Evolutionary conservation across 495 filamentous ascomycete species (phyloP).

Genomic region (Talaromyces adpressus): DNA sequence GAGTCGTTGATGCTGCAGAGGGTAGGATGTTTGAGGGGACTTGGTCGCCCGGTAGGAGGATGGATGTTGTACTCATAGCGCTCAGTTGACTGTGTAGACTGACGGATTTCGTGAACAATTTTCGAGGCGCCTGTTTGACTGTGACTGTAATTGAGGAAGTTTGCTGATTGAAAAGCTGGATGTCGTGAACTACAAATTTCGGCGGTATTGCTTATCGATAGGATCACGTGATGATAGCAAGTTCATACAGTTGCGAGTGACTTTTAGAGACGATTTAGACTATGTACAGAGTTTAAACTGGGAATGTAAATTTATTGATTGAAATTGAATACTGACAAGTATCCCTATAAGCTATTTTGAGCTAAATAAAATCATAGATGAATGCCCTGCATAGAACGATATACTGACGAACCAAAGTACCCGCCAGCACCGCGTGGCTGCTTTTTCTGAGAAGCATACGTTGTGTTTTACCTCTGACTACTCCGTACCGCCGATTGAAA

Average conservation of each 20-base stretch:
- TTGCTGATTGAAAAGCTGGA: not conserved
- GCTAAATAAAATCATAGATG: not conserved
- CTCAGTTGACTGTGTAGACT: not conserved
- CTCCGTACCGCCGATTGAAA: too few species aligned
- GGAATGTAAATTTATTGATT: not conserved
- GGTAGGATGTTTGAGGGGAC: conserved; percentile 54
- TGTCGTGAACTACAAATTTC: not conserved
- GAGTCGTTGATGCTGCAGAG: conserved; percentile 52
- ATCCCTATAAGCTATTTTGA: not conserved
- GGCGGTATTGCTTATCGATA: conserved; percentile 6
- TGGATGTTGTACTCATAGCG: conserved; percentile 25
- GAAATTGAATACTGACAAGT: not conserved
- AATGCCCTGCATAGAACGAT: not conserved
- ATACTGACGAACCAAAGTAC: not conserved
- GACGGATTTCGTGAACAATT: not conserved
- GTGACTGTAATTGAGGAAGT: not conserved
- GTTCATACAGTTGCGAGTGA: not conserved
- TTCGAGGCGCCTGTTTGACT: not conserved
- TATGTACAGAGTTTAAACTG: not conserved
- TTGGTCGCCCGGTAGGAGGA: conserved; percentile 72
- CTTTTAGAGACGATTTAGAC: not conserved
- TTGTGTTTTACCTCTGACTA: too few species aligned
- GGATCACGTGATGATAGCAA: not conserved
- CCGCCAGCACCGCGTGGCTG: not conserved
- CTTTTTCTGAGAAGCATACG: too few species aligned